phyloP scores from a whole-genome alignment of 352 stramenopile species.

The Phytophthora kernoviae region DNA sequence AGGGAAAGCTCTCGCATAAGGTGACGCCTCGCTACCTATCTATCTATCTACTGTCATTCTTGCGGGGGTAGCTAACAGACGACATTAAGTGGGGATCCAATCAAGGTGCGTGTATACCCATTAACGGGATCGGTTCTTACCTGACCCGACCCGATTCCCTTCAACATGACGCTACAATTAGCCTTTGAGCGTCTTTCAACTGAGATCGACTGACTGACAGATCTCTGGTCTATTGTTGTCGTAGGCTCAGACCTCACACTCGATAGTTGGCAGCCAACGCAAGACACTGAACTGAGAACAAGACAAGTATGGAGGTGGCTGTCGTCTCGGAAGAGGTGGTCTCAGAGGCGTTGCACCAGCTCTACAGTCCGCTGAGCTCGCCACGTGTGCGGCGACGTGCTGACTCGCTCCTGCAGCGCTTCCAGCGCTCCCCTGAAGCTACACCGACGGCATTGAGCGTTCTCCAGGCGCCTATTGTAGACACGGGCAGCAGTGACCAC shows the following conservation, averaged over 20 bases:
- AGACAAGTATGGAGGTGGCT: constrained; percentile 45
- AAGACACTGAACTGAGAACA: not conserved
- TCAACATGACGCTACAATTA: not conserved
- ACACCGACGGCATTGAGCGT: constrained; percentile 57
- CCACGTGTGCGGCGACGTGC: constrained; percentile 68
- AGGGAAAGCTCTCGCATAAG: not conserved
- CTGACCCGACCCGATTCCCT: not conserved
- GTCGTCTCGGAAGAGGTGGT: constrained; percentile 44
- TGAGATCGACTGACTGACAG: constrained; percentile 1
- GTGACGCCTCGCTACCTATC: not conserved
- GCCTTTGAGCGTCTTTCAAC: not conserved
- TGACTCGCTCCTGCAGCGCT: constrained; percentile 76
- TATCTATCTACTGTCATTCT: not conserved
- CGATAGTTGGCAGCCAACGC: not conserved
- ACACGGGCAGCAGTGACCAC: constrained; percentile 29
- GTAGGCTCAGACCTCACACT: not conserved
- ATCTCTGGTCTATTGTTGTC: constrained; percentile 2
- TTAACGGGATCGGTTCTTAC: not conserved
- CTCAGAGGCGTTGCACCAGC: constrained; percentile 65
- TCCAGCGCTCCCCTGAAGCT: constrained; percentile 77
- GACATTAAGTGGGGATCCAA: not conserved
- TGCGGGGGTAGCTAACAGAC: not conserved
- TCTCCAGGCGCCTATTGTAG: constrained; percentile 54
- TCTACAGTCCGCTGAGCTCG: constrained; percentile 75
- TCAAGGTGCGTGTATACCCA: not conserved